Base-by-base conservation (phyloP, 352 stramenopile genomes). In the Phytophthora boehmeriae region DNA sequence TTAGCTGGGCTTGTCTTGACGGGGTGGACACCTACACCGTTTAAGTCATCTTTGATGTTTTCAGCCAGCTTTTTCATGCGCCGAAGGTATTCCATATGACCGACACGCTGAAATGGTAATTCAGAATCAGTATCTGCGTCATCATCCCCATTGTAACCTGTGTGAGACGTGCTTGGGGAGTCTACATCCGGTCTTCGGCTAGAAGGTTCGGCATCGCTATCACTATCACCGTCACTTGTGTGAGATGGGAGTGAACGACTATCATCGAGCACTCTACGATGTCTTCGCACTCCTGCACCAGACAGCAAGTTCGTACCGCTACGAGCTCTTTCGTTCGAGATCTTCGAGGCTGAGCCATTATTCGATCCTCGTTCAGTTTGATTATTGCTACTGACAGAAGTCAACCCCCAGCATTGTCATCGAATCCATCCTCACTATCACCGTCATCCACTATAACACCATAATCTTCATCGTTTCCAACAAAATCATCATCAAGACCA, bases 61-160 rank as follows among this genome's bases (percentile, higher is more conserved):
- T 91, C 78, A 11, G 78, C 77, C 2, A 91, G 59, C 35, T 78
- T 73, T 45, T 82, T 88, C 83, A 92, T 89, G 28, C 75, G 65
- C 19, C 78, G 72, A 48, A 92, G 50, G 50, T 90, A 92, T 45
- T 86, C 80, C 78, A 92, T 75, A 59, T 92, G 82, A 46, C 78
- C 73, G 19, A 88, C 68, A 2, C 82, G 79, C 22, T 88, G 76
- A 14, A 68, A 43, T 52, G 82, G 80, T 23, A 89, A 23, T 11
- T 87, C 76, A 2, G 44, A 25, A 28, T 73, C 65, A 8, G 63
- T 63, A 13, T 85, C 76, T 34, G 19, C 42, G 13, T 75, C 54
- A 16, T 71, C 58, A 25, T 63, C 79, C 44, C 49, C 65, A 11
- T 22, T 59, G 39, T 78, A 76, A 16, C 58, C 57, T 5, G 46